Evolutionary conservation across 1,139 yeast genomes (phyloP).

Genomic region (Komagataea norvegica): DNA sequence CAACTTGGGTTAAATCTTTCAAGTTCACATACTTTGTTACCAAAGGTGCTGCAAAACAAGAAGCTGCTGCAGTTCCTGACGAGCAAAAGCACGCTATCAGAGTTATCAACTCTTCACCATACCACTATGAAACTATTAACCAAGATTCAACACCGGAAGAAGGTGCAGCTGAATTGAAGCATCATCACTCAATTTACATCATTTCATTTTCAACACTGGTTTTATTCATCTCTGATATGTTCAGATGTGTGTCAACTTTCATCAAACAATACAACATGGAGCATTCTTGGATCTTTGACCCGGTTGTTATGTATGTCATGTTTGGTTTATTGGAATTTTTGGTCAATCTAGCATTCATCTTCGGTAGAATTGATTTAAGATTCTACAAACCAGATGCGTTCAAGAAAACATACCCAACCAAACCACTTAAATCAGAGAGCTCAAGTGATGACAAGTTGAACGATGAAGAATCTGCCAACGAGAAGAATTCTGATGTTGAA

Average conservation of each 20-base stretch:
- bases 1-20: constrained; percentile 74
- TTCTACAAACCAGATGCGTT: constrained; percentile 58
- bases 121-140: constrained; percentile 36
- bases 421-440: too few relatives aligned
- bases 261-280: constrained; percentile 31
- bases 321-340: constrained; percentile 65
- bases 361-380: constrained; percentile 67
- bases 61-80: constrained; percentile 46
- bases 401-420: too few relatives aligned
- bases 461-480: too few relatives aligned
- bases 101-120: constrained; percentile 36
- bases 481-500: too few relatives aligned
- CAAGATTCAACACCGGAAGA: constrained; percentile 17
- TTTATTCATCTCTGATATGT: constrained; percentile 51
- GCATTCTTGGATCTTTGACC: constrained; percentile 42
- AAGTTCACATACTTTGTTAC: constrained; percentile 52
- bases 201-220: constrained; percentile 48
- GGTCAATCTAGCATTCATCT: constrained; percentile 49
- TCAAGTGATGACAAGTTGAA: too few relatives aligned
- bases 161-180: constrained; percentile 32
- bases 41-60: constrained; percentile 42
- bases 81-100: constrained; percentile 43
- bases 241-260: constrained; percentile 55
- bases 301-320: constrained; percentile 59
- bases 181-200: constrained; percentile 41